Percentiles rank a stretch among this genome's conserved stretches.
Conservation (phyloP, 2,329 filamentous ascomycete genomes). For the Fusarium sororula region DNA sequence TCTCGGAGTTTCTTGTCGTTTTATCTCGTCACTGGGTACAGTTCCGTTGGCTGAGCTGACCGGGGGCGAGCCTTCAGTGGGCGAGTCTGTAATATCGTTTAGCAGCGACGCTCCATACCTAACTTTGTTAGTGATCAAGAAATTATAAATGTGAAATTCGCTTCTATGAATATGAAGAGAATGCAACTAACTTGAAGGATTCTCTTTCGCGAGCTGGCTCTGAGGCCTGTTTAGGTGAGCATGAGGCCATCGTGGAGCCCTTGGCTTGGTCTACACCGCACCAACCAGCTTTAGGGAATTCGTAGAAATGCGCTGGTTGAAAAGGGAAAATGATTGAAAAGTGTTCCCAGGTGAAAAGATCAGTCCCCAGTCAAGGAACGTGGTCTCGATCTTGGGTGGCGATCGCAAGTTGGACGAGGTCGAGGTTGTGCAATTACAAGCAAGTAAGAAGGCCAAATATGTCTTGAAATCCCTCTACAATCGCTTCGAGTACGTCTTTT, state of each 20-base stretch:
- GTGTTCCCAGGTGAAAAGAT: neutral
- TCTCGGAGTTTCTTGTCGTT: neutral
- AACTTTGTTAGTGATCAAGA: neutral
- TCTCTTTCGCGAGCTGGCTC: slow-evolving; percentile 26
- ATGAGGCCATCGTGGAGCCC: slow-evolving; percentile 6
- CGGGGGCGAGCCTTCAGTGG: slow-evolving; percentile 11
- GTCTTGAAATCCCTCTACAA: neutral
- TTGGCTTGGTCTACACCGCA: neutral
- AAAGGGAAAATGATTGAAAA: neutral
- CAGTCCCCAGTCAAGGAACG: neutral
- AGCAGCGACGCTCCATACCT: slow-evolving; percentile 28
- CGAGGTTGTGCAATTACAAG: neutral
- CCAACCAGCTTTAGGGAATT: neutral
- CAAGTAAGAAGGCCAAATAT: neutral
- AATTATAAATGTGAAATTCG: no score
- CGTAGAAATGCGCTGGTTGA: neutral
- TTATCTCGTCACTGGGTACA: neutral
- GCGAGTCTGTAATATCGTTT: slow-evolving; percentile 6
- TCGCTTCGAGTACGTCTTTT: neutral
- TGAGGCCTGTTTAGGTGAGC: slow-evolving; percentile 10
- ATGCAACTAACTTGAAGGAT: slow-evolving; percentile 25
- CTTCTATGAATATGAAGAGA: neutral
- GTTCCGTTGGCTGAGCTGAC: neutral
- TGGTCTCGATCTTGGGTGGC: neutral
- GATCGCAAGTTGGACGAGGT: neutral